phyloP scores from a whole-genome alignment of 768 basidiomycete species.

The Crepidotus variabilis region DNA sequence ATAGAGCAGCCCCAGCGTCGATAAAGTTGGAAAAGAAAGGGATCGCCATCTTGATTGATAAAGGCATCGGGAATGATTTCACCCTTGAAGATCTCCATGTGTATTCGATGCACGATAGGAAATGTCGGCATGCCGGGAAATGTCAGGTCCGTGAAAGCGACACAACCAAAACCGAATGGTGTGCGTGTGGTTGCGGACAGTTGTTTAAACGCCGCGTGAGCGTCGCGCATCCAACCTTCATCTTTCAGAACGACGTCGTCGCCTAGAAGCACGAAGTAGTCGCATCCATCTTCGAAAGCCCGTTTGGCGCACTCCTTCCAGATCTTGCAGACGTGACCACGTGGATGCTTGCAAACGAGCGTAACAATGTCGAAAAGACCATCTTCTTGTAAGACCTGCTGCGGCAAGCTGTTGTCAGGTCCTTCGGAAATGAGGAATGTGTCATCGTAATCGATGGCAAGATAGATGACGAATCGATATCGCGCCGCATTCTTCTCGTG shows the following conservation, averaged over 20 bases:
- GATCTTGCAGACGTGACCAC: slow-evolving; percentile 47
- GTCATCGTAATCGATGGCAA: slow-evolving; percentile 52
- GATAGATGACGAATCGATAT: slow-evolving; percentile 41
- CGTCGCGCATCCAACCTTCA: slow-evolving; percentile 47
- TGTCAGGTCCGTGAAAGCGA: slow-evolving; percentile 50
- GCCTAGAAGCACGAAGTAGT: slow-evolving; percentile 51
- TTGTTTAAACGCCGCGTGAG: slow-evolving; percentile 32
- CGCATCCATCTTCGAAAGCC: slow-evolving; percentile 45
- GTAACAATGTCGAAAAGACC: slow-evolving; percentile 34
- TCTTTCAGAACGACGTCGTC: slow-evolving; percentile 51
- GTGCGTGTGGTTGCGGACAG: slow-evolving; percentile 27
- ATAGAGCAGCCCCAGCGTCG: slow-evolving; percentile 48
- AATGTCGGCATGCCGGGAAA: slow-evolving; percentile 65
- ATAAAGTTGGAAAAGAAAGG: slow-evolving; percentile 58
- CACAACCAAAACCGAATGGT: slow-evolving; percentile 50
- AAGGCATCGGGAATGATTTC: slow-evolving; percentile 47
- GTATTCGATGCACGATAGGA: slow-evolving; percentile 51
- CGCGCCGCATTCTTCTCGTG: slow-evolving; percentile 23
- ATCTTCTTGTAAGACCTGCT: slow-evolving; percentile 29
- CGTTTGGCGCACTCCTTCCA: slow-evolving; percentile 47
- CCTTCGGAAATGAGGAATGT: slow-evolving; percentile 25
- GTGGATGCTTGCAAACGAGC: slow-evolving; percentile 34
- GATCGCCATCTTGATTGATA: slow-evolving; percentile 58
- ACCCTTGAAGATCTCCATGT: slow-evolving; percentile 52
- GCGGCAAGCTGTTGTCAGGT: slow-evolving; percentile 26